A percentile compares a stretch with the other conserved stretches of the same genome.
These are phyloP conservation scores for Trichoderma sp. DNA, from an alignment of 2,329 filamentous ascomycete species.

Conservation along the genomic window DNA sequence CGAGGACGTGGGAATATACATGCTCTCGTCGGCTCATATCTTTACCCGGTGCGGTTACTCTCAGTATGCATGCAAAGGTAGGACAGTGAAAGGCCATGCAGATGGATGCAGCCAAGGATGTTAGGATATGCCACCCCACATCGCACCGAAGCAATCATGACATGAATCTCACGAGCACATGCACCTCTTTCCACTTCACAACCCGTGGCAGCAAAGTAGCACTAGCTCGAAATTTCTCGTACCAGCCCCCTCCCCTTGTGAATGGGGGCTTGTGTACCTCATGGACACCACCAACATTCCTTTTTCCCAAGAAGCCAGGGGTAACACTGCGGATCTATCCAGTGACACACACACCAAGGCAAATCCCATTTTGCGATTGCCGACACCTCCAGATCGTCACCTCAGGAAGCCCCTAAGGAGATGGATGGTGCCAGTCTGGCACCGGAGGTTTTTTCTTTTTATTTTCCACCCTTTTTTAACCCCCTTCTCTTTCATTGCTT, in stretches of 20 bases:
- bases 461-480: not conserved
- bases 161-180: constrained; percentile 8
- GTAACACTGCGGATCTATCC: constrained; percentile 23
- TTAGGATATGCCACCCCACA: constrained; percentile 17
- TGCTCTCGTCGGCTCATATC: not conserved
- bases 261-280: constrained; percentile 7
- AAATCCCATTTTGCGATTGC: constrained; percentile 13
- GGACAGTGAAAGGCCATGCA: not conserved
- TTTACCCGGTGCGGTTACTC: not conserved
- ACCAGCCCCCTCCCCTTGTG: not conserved
- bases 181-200: not conserved
- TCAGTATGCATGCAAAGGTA: not conserved
- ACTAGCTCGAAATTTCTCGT: constrained; percentile 10
- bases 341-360: constrained; percentile 12
- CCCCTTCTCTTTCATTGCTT: not conserved
- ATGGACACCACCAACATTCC: constrained; percentile 5
- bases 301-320: constrained; percentile 3
- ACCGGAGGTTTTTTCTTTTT: not conserved
- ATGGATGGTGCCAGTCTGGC: constrained; percentile 1
- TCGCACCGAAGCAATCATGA: constrained; percentile 2
- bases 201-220: constrained; percentile 11
- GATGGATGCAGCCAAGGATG: constrained; percentile 19
- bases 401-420: not conserved
- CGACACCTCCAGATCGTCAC: constrained; percentile 17
- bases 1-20: not conserved